Base-by-base conservation (phyloP, 306 rosid species). In the Malus fusca region DNA sequence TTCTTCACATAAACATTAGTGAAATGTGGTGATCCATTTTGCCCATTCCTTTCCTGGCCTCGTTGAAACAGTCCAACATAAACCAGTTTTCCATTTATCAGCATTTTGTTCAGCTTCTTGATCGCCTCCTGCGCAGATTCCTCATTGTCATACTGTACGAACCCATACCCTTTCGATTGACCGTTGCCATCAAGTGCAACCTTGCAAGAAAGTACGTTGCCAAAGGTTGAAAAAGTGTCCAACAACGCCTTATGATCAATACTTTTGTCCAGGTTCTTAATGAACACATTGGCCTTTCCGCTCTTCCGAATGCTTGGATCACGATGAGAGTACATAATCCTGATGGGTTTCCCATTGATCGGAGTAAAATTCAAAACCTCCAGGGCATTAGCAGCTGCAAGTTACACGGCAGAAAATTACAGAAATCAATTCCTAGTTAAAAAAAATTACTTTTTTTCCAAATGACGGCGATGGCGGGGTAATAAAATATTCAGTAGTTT, bases 281-380 rank as follows among this genome's bases (percentile, higher is more conserved):
- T 88, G 66, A 92, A 94, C 74, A 94, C 85, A 72, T 94, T 94
- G 18, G 90, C 98, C 76, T 33, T 66, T 58, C 97, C 97, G 22
- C 90, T 94, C 81, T 92, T 92, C 55, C 97, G 75, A 25, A 84
- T 82, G 74, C 93, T 92, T 37, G 97, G 98, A 79, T 94, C 96
- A 1, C 96, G 87, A 44, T 90, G 92, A 68, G 96, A 94, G 74
- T 74, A 84, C 98, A 94, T 94, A 66, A 94, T 85, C 52, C 98
- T 92, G 53, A 93, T 89, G 26, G 98, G 93, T 71, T 82, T 93
- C 77, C 95, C 94, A 75, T 90, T 89, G 6, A 93, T 1, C 8
- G 83, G 87, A 73, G 92, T 71, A 53, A 87, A 90, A 71, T 93
- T 90, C 77, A 93, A 75, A 26, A 77, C 37, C 18, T 87, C 95